phyloP scores from a whole-genome alignment of 768 basidiomycete species.

The Mycena albidolilacea region DNA sequence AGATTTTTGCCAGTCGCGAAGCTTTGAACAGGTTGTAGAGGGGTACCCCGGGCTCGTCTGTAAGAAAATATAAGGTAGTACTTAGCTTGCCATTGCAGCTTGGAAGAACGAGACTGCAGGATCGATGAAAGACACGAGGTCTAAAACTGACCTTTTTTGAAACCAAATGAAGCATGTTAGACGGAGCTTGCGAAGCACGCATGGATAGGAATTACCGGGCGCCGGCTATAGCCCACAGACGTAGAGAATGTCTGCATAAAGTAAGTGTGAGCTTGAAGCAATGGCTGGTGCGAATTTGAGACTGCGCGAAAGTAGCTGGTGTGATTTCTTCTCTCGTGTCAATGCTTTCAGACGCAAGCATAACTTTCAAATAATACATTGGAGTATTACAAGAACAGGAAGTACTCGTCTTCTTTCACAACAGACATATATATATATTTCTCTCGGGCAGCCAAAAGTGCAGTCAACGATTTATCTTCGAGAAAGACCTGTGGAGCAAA shows the following conservation, averaged over 20 bases:
- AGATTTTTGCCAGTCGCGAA: slow-evolving; percentile 44
- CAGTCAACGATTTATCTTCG: slow-evolving; percentile 1
- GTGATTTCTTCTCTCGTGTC: neutral
- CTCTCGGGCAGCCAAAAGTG: neutral
- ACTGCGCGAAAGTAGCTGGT: too few relatives aligned
- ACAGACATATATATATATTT: slow-evolving; percentile 13
- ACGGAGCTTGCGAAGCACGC: too few relatives aligned
- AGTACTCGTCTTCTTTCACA: slow-evolving; percentile 8
- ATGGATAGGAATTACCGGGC: too few relatives aligned
- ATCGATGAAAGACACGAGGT: too few relatives aligned
- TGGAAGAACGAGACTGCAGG: too few relatives aligned
- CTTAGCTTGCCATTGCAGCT: too few relatives aligned
- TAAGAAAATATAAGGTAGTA: neutral
- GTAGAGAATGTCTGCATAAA: too few relatives aligned
- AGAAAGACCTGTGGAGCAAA: neutral
- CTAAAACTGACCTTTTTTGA: too few relatives aligned
- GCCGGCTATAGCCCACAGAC: too few relatives aligned
- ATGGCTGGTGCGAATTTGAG: too few relatives aligned
- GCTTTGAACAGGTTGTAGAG: neutral
- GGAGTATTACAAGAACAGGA: neutral
- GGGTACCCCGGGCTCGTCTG: neutral
- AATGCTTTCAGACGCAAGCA: neutral
- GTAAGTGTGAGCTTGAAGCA: too few relatives aligned
- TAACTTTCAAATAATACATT: slow-evolving; percentile 9
- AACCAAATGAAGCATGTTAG: too few relatives aligned